Base-by-base conservation (phyloP, 2,329 filamentous ascomycete genomes). In the Colletotrichum sp. region DNA sequence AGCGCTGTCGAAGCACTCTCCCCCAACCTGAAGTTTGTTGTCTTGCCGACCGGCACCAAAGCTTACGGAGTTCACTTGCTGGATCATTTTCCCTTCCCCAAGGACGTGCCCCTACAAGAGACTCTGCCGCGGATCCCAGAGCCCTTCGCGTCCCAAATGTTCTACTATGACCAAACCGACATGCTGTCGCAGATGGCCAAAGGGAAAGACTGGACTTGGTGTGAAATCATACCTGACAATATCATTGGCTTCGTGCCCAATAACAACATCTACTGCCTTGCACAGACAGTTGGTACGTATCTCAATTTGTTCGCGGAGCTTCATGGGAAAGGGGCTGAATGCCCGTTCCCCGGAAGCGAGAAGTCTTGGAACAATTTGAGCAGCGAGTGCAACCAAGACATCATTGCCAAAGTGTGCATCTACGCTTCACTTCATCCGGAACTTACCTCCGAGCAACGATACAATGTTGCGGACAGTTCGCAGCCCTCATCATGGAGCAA, bases 141-240 rank as follows among this genome's bases (percentile, higher is more conserved):
- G 69, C 85, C 85, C 1, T 84, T 83, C 66, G 84, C 84, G 2
- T 84, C 84, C 13, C 82, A 86, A 74, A 85, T 88, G 75, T 88
- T 88, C 80, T 88, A 88, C 80, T 88, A 88, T 78, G 81, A 79
- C n/a, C 86, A 88, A 79, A 82, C 84, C 24, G 87, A 88, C 76
- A 79, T 85, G 67, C 79, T 88, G 24, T 80, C 81, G 30, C 74
- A 81, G 38, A 78, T 84, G 60, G 79, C 82, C 13, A 78, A 82
- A 67, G 84, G 83, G 3, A 87, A 87, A 79, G 28, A 74, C 0
- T 88, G 86, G 86, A 84, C 81, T 15, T 88, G 85, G 83, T 85
- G 83, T 76, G 86, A 87, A 72, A 82, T 87, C 18, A 84, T 85
- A 8, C 86, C 87, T 0, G 86, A 88, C 74, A 79, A 84, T 38